Conservation (phyloP, 1,284 basidiomycete genomes). For the Cutaneotrichosporon spelunceum region DNA sequence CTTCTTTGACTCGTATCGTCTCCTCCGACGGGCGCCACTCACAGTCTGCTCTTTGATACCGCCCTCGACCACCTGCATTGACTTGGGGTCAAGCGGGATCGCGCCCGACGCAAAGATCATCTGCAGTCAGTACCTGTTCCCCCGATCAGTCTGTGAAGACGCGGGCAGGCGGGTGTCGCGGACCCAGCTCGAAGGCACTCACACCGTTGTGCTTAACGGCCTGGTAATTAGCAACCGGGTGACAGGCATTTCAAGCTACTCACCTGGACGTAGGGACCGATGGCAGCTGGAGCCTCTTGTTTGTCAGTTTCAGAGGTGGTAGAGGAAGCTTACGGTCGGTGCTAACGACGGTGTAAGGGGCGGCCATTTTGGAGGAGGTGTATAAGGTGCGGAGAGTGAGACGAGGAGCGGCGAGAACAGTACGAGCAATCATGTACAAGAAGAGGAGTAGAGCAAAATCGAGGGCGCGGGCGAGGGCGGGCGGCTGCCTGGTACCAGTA, state of each 20-base stretch:
- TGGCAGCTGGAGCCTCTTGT: slow-evolving; percentile 76
- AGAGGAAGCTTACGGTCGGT: slow-evolving; percentile 39
- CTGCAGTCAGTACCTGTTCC: slow-evolving; percentile 22
- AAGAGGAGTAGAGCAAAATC: neutral
- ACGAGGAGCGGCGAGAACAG: neutral
- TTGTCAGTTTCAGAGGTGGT: slow-evolving; percentile 8
- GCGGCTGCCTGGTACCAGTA: neutral
- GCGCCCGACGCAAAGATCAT: slow-evolving; percentile 85
- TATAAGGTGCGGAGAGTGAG: slow-evolving; percentile 13
- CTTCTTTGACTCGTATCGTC: neutral
- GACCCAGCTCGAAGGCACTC: slow-evolving; percentile 12
- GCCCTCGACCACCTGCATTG: slow-evolving; percentile 69
- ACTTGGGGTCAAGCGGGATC: slow-evolving; percentile 76
- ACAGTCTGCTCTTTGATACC: slow-evolving; percentile 79
- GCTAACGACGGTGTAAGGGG: slow-evolving; percentile 49
- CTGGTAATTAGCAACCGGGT: slow-evolving; percentile 48
- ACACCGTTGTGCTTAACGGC: slow-evolving; percentile 77
- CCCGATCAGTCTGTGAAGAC: neutral
- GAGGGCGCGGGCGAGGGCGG: neutral
- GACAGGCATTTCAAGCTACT: slow-evolving; percentile 4
- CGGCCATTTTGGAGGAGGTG: slow-evolving; percentile 27
- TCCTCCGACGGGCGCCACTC: slow-evolving; percentile 22
- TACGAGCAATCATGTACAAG: neutral
- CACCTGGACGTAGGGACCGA: slow-evolving; percentile 75
- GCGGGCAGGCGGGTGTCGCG: neutral